These are phyloP conservation scores for Lepidopterella palustris DNA, from an alignment of 495 filamentous ascomycete species.

Conservation along the genomic window DNA sequence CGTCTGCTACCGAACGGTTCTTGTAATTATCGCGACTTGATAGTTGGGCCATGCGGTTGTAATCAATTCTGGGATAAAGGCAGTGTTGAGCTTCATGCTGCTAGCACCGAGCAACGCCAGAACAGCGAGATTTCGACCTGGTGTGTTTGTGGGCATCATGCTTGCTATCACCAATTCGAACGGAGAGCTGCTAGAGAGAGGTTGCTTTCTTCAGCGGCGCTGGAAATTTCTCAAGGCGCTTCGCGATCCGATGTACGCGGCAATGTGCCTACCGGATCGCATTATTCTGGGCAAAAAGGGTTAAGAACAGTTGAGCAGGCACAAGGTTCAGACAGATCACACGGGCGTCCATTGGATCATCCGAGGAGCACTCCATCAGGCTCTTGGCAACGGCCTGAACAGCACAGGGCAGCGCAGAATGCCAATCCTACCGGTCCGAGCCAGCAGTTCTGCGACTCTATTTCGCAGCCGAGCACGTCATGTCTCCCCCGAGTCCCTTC, in stretches of 20 bases:
- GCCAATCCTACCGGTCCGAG: neutral
- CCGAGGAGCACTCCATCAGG: neutral
- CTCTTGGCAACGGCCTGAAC: neutral
- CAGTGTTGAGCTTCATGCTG: slow-evolving; percentile 26
- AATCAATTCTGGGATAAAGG: slow-evolving; percentile 56
- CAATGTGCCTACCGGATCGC: neutral
- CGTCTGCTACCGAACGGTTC: slow-evolving; percentile 40
- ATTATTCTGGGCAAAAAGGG: neutral
- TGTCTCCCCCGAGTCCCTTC: slow-evolving; percentile 22
- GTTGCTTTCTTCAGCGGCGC: neutral
- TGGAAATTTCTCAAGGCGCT: neutral
- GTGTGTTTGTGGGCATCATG: slow-evolving; percentile 68
- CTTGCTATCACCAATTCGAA: slow-evolving; percentile 58
- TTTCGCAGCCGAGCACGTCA: slow-evolving; percentile 16
- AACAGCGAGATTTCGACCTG: slow-evolving; percentile 40
- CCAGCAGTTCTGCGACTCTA: neutral
- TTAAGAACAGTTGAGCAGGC: neutral
- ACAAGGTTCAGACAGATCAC: neutral
- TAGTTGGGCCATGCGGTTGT: slow-evolving; percentile 52
- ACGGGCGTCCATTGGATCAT: neutral
- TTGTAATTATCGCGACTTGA: slow-evolving; percentile 57
- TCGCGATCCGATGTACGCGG: neutral
- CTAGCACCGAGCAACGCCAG: slow-evolving; percentile 29
- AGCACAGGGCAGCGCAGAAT: neutral
- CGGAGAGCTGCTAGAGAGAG: slow-evolving; percentile 1